A percentile compares a stretch with the other conserved stretches of the same genome.
Conservation (phyloP, 495 filamentous ascomycete species). For the Penicillium bialowiezense region DNA sequence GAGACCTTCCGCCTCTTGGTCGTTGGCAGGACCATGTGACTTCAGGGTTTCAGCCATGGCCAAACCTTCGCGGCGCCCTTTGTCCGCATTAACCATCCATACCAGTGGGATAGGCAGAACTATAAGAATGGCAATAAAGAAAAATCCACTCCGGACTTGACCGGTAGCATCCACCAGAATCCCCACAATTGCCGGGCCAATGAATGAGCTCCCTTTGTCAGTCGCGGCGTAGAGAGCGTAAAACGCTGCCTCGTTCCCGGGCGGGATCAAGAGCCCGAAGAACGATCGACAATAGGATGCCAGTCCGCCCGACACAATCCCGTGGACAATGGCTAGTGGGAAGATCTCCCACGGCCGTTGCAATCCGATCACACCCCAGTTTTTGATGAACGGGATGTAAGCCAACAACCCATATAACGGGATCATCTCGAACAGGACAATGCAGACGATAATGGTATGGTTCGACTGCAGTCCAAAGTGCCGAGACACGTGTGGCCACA, state of each 20-base stretch:
- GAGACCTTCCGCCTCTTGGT: slow-evolving; percentile 34
- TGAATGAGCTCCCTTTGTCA: slow-evolving; percentile 85
- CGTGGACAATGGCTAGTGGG: slow-evolving; percentile 77
- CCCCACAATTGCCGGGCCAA: slow-evolving; percentile 86
- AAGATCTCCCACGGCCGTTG: slow-evolving; percentile 93
- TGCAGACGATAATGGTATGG: slow-evolving; percentile 81
- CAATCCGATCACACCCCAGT: slow-evolving; percentile 72
- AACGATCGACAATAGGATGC: slow-evolving; percentile 82
- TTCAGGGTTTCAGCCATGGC: slow-evolving; percentile 60
- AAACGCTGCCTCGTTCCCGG: slow-evolving; percentile 88
- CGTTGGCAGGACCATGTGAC: slow-evolving; percentile 13
- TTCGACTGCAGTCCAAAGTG: slow-evolving; percentile 60
- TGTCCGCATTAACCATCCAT: slow-evolving; percentile 74
- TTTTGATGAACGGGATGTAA: slow-evolving; percentile 71
- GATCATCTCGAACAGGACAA: slow-evolving; percentile 80
- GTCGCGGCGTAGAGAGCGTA: slow-evolving; percentile 93
- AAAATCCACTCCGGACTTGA: slow-evolving; percentile 82
- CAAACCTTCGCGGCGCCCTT: slow-evolving; percentile 68
- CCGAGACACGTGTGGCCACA: slow-evolving; percentile 71
- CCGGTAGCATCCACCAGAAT: slow-evolving; percentile 77
- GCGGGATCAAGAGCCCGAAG: slow-evolving; percentile 81
- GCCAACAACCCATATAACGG: slow-evolving; percentile 82
- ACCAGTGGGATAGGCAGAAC: slow-evolving; percentile 74
- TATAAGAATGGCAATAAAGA: slow-evolving; percentile 78
- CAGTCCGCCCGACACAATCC: slow-evolving; percentile 79